Conservation (phyloP, 805 yeast genomes). For the Candida morakotiae region DNA sequence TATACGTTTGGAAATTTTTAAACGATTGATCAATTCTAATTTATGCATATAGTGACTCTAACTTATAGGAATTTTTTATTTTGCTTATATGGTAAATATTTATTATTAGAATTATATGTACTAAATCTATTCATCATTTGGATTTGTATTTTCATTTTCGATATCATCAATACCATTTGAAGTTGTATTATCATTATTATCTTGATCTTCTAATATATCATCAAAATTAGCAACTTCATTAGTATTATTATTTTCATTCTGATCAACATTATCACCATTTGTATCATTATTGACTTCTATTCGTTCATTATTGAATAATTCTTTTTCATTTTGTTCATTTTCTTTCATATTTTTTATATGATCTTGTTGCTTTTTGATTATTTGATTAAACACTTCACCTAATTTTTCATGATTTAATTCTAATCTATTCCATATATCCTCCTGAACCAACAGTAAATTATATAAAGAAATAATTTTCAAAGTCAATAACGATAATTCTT, state of each 20-base stretch:
- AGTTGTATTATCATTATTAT: no score
- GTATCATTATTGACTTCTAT: neutral
- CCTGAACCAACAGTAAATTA: slow-evolving; percentile 27
- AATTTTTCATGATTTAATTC: slow-evolving; percentile 30
- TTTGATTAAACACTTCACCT: slow-evolving; percentile 28
- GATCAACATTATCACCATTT: neutral
- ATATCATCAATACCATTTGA: no score
- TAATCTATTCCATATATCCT: slow-evolving; percentile 25
- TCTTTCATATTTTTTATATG: slow-evolving; percentile 3
- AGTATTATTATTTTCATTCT: neutral
- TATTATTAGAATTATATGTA: neutral
- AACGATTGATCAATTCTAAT: no score
- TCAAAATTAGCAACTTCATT: neutral
- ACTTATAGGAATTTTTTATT: no score
- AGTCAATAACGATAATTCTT: slow-evolving; percentile 37
- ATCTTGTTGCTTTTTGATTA: slow-evolving; percentile 12
- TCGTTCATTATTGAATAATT: no score
- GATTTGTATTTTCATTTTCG: no score
- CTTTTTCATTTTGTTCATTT: neutral
- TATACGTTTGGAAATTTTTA: no score
- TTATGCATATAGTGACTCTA: no score
- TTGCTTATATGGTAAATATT: no score
- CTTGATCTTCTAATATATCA: no score
- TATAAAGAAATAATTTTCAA: slow-evolving; percentile 35
- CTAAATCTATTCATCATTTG: no score